A percentile compares a stretch with the other conserved stretches of the same genome.
Conservation (phyloP, 495 filamentous ascomycete genomes). For the Geopyxis carbonaria region DNA sequence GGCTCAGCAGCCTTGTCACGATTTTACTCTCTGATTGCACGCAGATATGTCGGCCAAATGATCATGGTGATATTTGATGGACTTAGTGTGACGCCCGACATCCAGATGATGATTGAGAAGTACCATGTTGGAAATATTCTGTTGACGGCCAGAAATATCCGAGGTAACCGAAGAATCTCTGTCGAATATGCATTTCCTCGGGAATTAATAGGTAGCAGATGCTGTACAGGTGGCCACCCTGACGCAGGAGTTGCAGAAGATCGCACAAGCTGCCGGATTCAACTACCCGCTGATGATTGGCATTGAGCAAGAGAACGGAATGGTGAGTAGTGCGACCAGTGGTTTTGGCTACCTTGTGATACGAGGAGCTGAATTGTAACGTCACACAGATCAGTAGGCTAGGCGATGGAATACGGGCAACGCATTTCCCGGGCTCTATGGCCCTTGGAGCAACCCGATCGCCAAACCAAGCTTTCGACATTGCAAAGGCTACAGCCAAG, state of each 20-base stretch:
- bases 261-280: constrained; percentile 25
- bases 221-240: constrained; percentile 21
- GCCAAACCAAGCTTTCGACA: constrained; percentile 24
- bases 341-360: constrained; percentile 4
- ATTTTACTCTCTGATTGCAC: not conserved
- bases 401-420: constrained; percentile 25
- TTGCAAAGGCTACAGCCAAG: constrained; percentile 26
- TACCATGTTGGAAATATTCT: constrained; percentile 25
- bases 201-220: constrained; percentile 8
- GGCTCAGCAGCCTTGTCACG: constrained; percentile 2
- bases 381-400: constrained; percentile 23
- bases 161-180: constrained; percentile 7
- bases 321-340: constrained; percentile 15
- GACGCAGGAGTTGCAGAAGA: constrained; percentile 25
- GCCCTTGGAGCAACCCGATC: constrained; percentile 25
- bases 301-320: constrained; percentile 28
- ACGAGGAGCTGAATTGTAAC: constrained; percentile 12
- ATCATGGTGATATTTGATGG: constrained; percentile 26
- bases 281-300: constrained; percentile 26
- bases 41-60: constrained; percentile 25
- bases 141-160: constrained; percentile 22
- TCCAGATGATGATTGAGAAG: constrained; percentile 26
- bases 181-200: not conserved
- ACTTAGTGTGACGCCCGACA: constrained; percentile 22
- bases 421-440: constrained; percentile 27